Evolutionary conservation across 495 filamentous ascomycete genomes (phyloP), one percentile per base, ranked within the genome.

Genomic region (Trichocladium uniseriatum): DNA sequence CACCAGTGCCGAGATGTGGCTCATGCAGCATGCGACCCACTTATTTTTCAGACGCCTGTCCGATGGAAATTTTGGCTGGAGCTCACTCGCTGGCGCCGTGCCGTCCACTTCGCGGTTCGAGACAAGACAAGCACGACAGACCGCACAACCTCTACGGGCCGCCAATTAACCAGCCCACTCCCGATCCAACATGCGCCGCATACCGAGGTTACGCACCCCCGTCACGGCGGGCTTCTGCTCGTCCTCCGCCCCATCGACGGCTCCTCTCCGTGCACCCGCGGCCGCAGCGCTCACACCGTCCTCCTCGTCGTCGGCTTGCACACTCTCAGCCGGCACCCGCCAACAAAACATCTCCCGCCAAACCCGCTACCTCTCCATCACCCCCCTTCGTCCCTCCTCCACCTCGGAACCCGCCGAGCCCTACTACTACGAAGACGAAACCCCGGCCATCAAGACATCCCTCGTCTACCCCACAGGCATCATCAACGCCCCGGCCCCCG

Each of bases 161-260:
- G 39, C 40, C 51, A 40, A 53, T 55, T 53, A 45, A 56, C 29
- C 34, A 22, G 29, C n/a, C 39, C 8, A 38, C 28, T 24, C 29
- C 15, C 18, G 20, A 37, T n/a, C 29, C 37, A 50, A 32, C 13
- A 66, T 66, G 63, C 59, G 63, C 51, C 51, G 59, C 22, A 28
- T 66, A 41, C 48, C 51, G 18, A 60, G 63, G 55, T 42, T 66
- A 57, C 52, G 55, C 21, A 40, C 47, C 49, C 32, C 55, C 11
- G 47, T 43, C 20, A 48, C 59, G n/a, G 45, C 55, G 24, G 49
- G 61, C 43, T 52, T 56, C 14, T 51, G 35, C 43, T 47, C 54
- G 43, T 49, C 59, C 37, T 43, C 58, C 20, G n/a, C 28, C 27
- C 38, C 49, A 10, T 11, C 52, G 2, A 37, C 40, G 2, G 42